Base-by-base conservation (phyloP, 768 basidiomycete species). In the Hygrocybe punicea region DNA sequence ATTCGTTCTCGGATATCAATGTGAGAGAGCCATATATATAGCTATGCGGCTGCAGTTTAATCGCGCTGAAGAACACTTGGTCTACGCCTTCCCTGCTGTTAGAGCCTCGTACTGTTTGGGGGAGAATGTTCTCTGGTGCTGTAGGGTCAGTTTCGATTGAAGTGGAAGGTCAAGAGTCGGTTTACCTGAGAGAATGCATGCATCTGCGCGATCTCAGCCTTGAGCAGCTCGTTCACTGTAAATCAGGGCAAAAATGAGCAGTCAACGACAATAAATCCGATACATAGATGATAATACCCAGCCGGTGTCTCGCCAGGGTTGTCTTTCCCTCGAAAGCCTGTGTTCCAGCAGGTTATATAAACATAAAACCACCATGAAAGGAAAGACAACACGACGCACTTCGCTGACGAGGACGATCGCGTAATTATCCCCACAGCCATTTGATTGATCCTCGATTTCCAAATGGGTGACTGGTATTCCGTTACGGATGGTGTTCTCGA, bases 171-270 rank as follows among this genome's bases (percentile, higher is more conserved):
- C 23, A 3, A 35, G 11, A 45, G 21, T 49, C 11, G n/a, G 54
- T 73, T 52, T 61, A 91, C 91, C 84, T 93, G 91, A 13, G 91
- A 91, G 71, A 93, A 93, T 4, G 91, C 91, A 63, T 93, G 91
- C 81, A 93, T 85, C 56, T 86, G 82, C 0, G 86, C 76, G 56
- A 93, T 91, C 63, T 91, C 77, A 2, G 73, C 73, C 72, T 89
- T 92, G 64, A 93, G 67, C 8, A 85, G 65, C 21, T 90, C 85
- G 63, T 93, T 92, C 57, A 93, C 91, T 93, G 58, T 16, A 24
- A 52, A 21, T 51, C 40, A 47, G 55, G 10, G 56, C 60, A 42
- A 55, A 39, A 49, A 54, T 51, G 11, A 14, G 34, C 16, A n/a
- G n/a, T 19, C 16, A n/a, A n/a, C 7, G 34, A n/a, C n/a, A n/a